Base-by-base conservation (phyloP, 1,284 basidiomycete genomes). In the Boletus mariae region DNA sequence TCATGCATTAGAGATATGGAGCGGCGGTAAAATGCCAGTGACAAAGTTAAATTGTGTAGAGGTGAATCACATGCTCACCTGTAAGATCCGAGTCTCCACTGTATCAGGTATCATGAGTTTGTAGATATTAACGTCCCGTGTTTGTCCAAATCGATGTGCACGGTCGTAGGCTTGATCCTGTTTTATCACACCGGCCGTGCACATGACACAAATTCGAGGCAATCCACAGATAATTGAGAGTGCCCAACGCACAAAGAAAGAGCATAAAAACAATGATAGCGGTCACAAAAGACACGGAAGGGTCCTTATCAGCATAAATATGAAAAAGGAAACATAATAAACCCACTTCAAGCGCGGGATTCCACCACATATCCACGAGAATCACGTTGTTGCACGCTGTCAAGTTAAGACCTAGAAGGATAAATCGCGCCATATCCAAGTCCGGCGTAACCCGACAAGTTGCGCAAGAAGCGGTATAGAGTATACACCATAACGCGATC, bases 301-400 rank as follows among this genome's bases (percentile, higher is more conserved):
- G 2, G 10, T 45, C 29, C 26, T 41, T 50, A 45, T 66, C 47
- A 68, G 40, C 15, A 52, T 41, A 23, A 28, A 47, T 41, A 42
- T 10, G 41, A 35, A 28, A 28, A 32, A 35, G 11, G 34, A 13
- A 38, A n/a, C 35, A 44, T 31, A 2, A 17, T 43, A 31, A 44
- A 60, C 70, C 43, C 55, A 82, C 86, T 75, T 93, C 90, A 4
- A 92, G 76, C 0, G 90, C 91, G 12, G 91, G 90, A 70, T 94
- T 95, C 92, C 94, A 98, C 96, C 96, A 98, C 49, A 97, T 71
- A 67, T 98, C 95, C 57, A 92, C 83, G 5, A 98, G 78, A 60
- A 97, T 90, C 47, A 97, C 94, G 59, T 94, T 92, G 70, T 94
- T 96, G 73, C 96, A 98, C 49, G 85, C 87, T 0, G 94, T 98